Base-by-base conservation (phyloP, 1,284 basidiomycete genomes). In the Sporisorium sorghi region DNA sequence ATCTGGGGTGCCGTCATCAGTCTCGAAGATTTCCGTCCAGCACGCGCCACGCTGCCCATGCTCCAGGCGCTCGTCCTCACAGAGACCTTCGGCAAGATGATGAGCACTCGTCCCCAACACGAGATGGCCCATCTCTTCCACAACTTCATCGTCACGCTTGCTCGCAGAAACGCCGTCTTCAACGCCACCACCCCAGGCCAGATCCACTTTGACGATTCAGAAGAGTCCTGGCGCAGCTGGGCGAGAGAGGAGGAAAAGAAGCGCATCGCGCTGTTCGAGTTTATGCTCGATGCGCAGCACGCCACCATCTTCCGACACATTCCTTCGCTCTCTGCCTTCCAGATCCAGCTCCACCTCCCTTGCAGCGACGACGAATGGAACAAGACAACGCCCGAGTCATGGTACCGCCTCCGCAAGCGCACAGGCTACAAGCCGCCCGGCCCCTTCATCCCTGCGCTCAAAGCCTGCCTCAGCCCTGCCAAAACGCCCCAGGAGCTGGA, bases 91-190 rank as follows among this genome's bases (percentile, higher is more conserved):
- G 73, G 73, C 51, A 79, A 78, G 56, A 53, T 77, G 57, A 78
- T 78, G 76, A 71, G 73, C 47, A 73, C 73, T 5, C 68, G 78
- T 19, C 76, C 73, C 7, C 76, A 73, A 39, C 78, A 79, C 59
- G 78, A 79, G 54, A 74, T 77, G 68, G 73, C 76, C 6, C 76
- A 79, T 49, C 73, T 78, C 54, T 79, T 79, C 63, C 78, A 79
- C 60, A 76, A 73, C 58, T 76, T 79, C 37, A 79, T 79, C 59
- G 54, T 79, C 55, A 76, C 78, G 0, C 54, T 79, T 1, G 78
- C 76, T 19, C 67, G 78, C 28, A 66, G 78, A 26, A 79, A 79
- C 32, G 78, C 78, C 35, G 69, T 79, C 58, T 79, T 78, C 58
- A 66, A 74, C 35, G 62, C 72, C 17, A 70, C 52, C 49, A 56